A percentile compares a stretch with the other conserved stretches of the same genome.
These are phyloP conservation scores for Eucalyptus marginata DNA, from an alignment of 345 rosid species.

Conservation along the genomic window DNA sequence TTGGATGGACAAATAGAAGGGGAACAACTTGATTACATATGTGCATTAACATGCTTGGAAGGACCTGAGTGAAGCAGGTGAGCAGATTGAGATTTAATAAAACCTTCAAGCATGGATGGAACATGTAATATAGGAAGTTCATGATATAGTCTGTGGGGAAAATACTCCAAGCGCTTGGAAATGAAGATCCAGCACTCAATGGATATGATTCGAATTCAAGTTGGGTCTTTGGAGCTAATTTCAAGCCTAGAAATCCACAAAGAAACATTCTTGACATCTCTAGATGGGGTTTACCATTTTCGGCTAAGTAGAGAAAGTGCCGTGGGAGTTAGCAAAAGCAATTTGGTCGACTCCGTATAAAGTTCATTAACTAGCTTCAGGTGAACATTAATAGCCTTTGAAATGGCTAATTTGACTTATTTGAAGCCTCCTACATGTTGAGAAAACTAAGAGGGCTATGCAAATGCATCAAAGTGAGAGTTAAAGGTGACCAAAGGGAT, in stretches of 20 bases:
- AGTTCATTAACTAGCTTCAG: not conserved
- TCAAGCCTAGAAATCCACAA: not conserved
- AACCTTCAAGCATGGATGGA: not conserved
- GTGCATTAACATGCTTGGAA: not conserved
- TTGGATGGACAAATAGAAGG: not conserved
- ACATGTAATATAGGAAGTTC: not conserved
- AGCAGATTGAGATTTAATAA: not conserved
- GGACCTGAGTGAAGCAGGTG: not conserved
- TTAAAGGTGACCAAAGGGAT: not conserved
- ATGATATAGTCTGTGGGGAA: not conserved
- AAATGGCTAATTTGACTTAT: not conserved
- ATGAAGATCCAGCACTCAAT: not conserved
- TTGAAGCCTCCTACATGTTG: not conserved
- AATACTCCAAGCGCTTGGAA: not conserved
- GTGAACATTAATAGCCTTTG: no score
- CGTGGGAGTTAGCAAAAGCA: not conserved
- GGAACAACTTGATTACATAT: not conserved
- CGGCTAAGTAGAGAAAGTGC: not conserved
- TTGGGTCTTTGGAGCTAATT: not conserved
- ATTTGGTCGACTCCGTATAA: no score
- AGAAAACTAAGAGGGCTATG: not conserved
- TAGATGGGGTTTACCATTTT: not conserved
- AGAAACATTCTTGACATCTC: not conserved
- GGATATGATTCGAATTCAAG: not conserved
- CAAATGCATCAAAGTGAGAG: not conserved